phyloP scores from a whole-genome alignment of 2,329 filamentous ascomycete species.

The Plectosphaerella sp. region DNA sequence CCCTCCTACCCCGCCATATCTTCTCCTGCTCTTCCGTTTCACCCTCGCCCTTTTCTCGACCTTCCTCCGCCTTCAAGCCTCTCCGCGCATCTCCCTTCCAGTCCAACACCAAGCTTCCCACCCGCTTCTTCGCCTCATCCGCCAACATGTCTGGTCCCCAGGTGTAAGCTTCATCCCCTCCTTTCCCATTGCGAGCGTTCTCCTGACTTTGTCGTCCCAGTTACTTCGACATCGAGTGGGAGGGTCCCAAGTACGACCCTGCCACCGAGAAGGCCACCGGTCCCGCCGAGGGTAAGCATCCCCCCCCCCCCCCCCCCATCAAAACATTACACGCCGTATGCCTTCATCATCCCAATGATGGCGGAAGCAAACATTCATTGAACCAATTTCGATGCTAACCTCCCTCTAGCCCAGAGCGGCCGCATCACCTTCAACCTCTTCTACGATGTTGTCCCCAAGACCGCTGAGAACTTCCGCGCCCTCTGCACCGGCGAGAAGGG shows the following conservation, averaged over 20 bases:
- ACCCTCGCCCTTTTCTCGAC: slow-evolving; percentile 17
- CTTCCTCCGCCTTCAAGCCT: slow-evolving; percentile 15
- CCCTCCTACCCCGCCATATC: slow-evolving; percentile 16
- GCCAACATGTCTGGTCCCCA: slow-evolving; percentile 68
- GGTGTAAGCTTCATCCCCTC: slow-evolving; percentile 49
- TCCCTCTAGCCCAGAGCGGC: slow-evolving; percentile 58
- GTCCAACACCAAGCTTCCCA: slow-evolving; percentile 16
- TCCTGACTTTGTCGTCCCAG: slow-evolving; percentile 23
- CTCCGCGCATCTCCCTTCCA: slow-evolving; percentile 10
- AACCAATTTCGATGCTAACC: background rate
- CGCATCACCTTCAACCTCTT: slow-evolving; percentile 88
- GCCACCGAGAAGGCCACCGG: slow-evolving; percentile 50
- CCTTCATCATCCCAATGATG: no score
- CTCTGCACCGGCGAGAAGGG: slow-evolving; percentile 79
- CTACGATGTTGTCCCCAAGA: slow-evolving; percentile 84
- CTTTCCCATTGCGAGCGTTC: background rate
- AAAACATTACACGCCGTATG: background rate
- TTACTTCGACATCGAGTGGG: slow-evolving; percentile 71
- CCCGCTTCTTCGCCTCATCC: slow-evolving; percentile 52
- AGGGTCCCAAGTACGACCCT: slow-evolving; percentile 62
- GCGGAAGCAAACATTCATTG: slow-evolving; percentile 12
- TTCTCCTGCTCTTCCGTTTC: slow-evolving; percentile 13
- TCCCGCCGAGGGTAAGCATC: slow-evolving; percentile 53
- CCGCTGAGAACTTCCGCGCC: slow-evolving; percentile 76
- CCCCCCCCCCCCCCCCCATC: background rate